These are phyloP conservation scores for Cucumis melo DNA, from an alignment of 306 rosid species.

Conservation along the genomic window DNA sequence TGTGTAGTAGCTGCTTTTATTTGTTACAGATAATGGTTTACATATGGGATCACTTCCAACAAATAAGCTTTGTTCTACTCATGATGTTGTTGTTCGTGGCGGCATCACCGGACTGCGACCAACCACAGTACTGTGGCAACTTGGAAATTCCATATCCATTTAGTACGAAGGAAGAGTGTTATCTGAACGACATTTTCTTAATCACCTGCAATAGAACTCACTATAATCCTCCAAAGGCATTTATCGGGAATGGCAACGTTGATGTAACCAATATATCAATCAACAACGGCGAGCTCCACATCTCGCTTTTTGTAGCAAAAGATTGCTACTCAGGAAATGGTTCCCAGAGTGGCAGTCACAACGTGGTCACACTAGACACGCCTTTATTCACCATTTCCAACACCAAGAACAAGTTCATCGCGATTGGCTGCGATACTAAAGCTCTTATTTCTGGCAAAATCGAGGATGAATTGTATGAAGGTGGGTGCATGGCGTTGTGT, in stretches of 20 bases:
- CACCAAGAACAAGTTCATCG: conserved; percentile 10
- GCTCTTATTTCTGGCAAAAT: neutral
- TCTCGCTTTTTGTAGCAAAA: neutral
- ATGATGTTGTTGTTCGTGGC: neutral
- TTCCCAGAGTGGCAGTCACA: too few relatives aligned
- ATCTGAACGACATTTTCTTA: neutral
- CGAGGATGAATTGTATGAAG: neutral
- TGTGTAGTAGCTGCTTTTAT: too few relatives aligned
- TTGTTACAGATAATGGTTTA: too few relatives aligned
- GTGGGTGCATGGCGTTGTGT: conserved; percentile 19
- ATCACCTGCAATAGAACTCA: conserved; percentile 4
- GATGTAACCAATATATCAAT: conserved; percentile 6
- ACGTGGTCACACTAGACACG: neutral
- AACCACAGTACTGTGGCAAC: conserved; percentile 13
- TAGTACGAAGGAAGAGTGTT: conserved; percentile 7
- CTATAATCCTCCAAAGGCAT: neutral
- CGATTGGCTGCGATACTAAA: conserved; percentile 21
- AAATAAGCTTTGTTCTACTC: neutral
- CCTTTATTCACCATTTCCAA: conserved; percentile 10
- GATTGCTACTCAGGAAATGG: neutral
- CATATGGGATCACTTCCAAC: neutral
- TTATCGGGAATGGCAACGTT: neutral
- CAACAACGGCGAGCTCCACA: neutral
- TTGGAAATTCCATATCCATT: conserved; percentile 35
- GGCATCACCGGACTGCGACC: conserved; percentile 7